Conservation (phyloP, 192 early-diverging fungal species). For the Coemansia sp. region DNA sequence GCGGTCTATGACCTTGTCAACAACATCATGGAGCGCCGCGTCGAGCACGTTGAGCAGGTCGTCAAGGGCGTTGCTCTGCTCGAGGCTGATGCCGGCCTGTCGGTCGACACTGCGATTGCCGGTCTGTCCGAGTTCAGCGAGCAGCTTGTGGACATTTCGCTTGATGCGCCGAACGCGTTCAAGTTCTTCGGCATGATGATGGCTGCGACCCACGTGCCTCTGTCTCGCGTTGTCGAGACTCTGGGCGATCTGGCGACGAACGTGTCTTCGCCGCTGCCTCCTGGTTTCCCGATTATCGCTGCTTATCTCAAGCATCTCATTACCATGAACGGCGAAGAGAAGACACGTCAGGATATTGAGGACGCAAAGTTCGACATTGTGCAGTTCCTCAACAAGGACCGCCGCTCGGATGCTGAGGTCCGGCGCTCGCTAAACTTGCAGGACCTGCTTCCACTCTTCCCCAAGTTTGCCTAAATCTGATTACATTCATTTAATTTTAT, state of each 20-base stretch:
- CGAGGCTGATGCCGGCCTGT: slow-evolving; percentile 40
- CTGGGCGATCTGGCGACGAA: slow-evolving; percentile 42
- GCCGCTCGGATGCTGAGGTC: slow-evolving; percentile 28
- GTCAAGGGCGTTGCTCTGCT: slow-evolving; percentile 54
- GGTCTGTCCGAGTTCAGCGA: slow-evolving; percentile 58
- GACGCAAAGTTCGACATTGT: slow-evolving; percentile 42
- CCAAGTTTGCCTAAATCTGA: slow-evolving; percentile 12
- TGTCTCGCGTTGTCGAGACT: slow-evolving; percentile 41
- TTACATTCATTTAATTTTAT: neutral
- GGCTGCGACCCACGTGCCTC: slow-evolving; percentile 53
- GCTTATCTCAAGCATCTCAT: slow-evolving; percentile 36
- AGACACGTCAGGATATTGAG: slow-evolving; percentile 30
- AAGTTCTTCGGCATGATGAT: slow-evolving; percentile 63
- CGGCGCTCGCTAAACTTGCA: slow-evolving; percentile 22
- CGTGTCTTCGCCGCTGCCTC: slow-evolving; percentile 14
- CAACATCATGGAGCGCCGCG: slow-evolving; percentile 61
- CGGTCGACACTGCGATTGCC: slow-evolving; percentile 50
- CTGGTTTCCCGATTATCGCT: slow-evolving; percentile 23
- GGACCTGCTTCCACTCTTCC: slow-evolving; percentile 30
- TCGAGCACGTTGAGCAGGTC: slow-evolving; percentile 55
- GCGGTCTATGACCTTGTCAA: slow-evolving; percentile 60
- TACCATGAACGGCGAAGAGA: slow-evolving; percentile 19
- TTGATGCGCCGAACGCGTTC: slow-evolving; percentile 70
- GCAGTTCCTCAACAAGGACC: slow-evolving; percentile 29
- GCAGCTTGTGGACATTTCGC: slow-evolving; percentile 66